Percentiles rank a stretch among this genome's conserved stretches.
Conservation (phyloP, 208 protist genomes). For the Tritrichomonas foetus region DNA sequence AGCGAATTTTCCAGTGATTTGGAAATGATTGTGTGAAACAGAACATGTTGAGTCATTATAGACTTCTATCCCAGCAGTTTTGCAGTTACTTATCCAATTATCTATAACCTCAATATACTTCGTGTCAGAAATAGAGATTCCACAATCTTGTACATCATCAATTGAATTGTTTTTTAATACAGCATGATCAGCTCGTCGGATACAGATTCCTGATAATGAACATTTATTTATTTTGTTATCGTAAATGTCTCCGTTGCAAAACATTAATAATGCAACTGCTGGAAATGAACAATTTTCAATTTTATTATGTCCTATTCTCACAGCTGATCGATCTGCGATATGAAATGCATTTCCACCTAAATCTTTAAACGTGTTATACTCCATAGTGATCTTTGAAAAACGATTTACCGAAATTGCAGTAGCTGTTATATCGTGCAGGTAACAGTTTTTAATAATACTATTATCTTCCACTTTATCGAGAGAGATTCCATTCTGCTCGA, state of each 20-base stretch:
- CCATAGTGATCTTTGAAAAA: background rate
- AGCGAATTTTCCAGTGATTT: background rate
- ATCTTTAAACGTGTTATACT: background rate
- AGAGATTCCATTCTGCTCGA: background rate
- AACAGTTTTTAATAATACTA: background rate
- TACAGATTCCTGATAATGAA: background rate
- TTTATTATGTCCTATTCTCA: background rate
- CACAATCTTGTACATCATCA: background rate
- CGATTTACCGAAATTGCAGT: background rate
- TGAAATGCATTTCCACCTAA: background rate
- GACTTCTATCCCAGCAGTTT: background rate
- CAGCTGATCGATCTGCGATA: background rate
- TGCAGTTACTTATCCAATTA: background rate
- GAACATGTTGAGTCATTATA: background rate
- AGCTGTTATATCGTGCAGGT: background rate
- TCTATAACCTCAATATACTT: background rate
- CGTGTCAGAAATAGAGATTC: background rate
- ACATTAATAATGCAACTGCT: background rate
- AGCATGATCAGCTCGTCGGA: background rate
- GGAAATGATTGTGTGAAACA: background rate
- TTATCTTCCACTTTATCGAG: background rate
- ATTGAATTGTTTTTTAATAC: background rate
- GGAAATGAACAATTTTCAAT: background rate
- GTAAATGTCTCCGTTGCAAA: background rate
- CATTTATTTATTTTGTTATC: background rate